Percentiles rank a stretch among this genome's conserved stretches.
phyloP scores from a whole-genome alignment of 768 basidiomycete genomes.

The Agaricus sinodeliciosus region DNA sequence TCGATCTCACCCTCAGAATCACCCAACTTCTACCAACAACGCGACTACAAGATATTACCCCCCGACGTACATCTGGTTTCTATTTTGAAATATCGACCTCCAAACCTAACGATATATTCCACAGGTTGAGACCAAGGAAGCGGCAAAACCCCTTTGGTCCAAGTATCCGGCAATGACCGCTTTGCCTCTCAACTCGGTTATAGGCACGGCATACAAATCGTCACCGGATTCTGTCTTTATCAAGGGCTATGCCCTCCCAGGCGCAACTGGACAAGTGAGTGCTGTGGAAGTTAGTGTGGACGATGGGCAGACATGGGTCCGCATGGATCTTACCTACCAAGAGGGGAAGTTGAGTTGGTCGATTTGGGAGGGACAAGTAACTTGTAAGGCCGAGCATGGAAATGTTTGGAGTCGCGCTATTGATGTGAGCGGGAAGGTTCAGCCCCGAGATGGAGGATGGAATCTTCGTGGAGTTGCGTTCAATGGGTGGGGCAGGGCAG shows the following conservation, averaged over 20 bases:
- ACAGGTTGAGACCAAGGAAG: constrained; percentile 40
- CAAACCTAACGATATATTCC: background rate
- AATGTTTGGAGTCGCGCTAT: constrained; percentile 44
- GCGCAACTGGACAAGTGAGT: constrained; percentile 35
- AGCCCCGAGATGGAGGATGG: constrained; percentile 48
- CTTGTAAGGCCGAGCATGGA: constrained; percentile 25
- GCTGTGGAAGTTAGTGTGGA: constrained; percentile 47
- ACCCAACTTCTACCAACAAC: constrained; percentile 65
- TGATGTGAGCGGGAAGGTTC: constrained; percentile 41
- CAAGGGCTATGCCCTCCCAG: constrained; percentile 55
- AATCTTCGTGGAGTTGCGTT: constrained; percentile 63
- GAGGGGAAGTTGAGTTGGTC: constrained; percentile 71
- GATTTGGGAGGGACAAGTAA: constrained; percentile 53
- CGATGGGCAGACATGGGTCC: constrained; percentile 43
- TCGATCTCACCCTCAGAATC: constrained; percentile 48
- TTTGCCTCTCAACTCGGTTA: constrained; percentile 57
- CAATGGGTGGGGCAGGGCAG: constrained; percentile 41
- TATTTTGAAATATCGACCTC: background rate
- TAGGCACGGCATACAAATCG: constrained; percentile 33
- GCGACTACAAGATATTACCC: constrained; percentile 62
- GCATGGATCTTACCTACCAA: constrained; percentile 49
- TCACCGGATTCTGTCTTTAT: constrained; percentile 30
- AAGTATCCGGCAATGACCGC: constrained; percentile 52
- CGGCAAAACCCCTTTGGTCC: constrained; percentile 40
- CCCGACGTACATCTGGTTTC: constrained; percentile 29